Base-by-base conservation (phyloP, 2,329 filamentous ascomycete genomes). In the Harringtonia aguacate region DNA sequence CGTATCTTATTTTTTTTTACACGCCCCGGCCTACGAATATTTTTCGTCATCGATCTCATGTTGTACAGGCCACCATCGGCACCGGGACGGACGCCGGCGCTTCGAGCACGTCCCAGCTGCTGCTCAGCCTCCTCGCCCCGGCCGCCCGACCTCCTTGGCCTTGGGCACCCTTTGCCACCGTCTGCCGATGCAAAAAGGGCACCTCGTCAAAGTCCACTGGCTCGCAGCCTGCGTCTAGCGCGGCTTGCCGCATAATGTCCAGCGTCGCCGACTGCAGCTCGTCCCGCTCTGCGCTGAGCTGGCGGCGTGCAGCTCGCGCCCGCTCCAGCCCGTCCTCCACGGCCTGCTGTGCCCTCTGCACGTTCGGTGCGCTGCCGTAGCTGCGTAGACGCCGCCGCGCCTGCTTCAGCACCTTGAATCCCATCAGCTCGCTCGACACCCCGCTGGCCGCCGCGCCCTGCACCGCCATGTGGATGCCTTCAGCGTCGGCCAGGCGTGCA, bases 181-280 rank as follows among this genome's bases (percentile, higher is more conserved):
- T 35, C 28, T 38, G 43, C 5, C 37, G 37, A 7, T 22, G 24
- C 15, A 40, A 27, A 12, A 27, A 39, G 4, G 44, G 42, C n/a
- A 37, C 28, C 24, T 46, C 38, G 14, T 41, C 48, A 44, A 56
- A 53, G 21, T 57, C 50, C 5, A 55, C 54, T 15, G 49, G 46
- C 21, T 29, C 31, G 24, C 43, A 29, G 8, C 52, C 52, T 2
- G 55, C 55, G 31, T 59, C 57, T 13, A 52, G 37, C 12, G 57
- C 59, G 8, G 58, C 58, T 38, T 50, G 46, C 45, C 46, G 50
- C 60, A 62, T 60, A 15, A 63, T 58, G 14, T 45, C 33, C 4
- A 62, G 22, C 2, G 54, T 50, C 30, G 50, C 50, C 10, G 17
- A 24, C 36, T 56, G 52, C 15, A 63, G 34, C 22, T 36, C 21